A percentile compares a stretch with the other conserved stretches of the same genome.
Evolutionary conservation across 139 green algal genomes (phyloP).

Genomic region (Coccomyxa sp.): DNA sequence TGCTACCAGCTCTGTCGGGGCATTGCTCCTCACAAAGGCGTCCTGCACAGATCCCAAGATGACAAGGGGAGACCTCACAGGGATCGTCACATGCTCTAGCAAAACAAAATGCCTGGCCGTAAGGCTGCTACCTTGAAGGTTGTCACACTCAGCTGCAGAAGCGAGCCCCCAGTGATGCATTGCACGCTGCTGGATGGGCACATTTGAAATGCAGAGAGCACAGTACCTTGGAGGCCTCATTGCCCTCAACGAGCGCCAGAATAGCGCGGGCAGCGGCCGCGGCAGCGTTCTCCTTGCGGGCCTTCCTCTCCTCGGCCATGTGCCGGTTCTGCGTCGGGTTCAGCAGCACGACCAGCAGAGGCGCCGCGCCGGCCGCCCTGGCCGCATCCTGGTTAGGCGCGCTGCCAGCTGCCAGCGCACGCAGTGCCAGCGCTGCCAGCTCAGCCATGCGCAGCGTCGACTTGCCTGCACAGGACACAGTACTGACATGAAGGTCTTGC

Average conservation of each 20-base stretch:
- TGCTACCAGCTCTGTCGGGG: not conserved
- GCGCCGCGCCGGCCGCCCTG: not conserved
- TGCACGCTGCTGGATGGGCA: not conserved
- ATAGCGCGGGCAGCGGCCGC: not conserved
- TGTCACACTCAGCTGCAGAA: not conserved
- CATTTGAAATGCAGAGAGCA: not conserved
- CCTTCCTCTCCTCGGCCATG: not conserved
- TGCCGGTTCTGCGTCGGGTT: not conserved
- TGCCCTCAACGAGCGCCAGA: not conserved
- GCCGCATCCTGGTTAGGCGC: not conserved
- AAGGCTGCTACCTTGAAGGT: not conserved
- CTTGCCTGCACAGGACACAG: not conserved
- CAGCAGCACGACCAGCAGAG: not conserved
- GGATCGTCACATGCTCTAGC: not conserved
- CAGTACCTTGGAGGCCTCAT: not conserved
- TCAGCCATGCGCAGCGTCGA: constrained; percentile 1
- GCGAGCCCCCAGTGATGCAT: not conserved
- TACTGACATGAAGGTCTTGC: not conserved
- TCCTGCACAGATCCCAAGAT: no score
- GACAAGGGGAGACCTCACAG: no score
- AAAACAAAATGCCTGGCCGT: not conserved
- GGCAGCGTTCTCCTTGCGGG: not conserved
- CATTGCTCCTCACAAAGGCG: not conserved
- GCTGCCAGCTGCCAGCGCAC: not conserved
- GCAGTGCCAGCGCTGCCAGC: not conserved